phyloP scores from a whole-genome alignment of 768 basidiomycete genomes.

The Lactarius quietus region DNA sequence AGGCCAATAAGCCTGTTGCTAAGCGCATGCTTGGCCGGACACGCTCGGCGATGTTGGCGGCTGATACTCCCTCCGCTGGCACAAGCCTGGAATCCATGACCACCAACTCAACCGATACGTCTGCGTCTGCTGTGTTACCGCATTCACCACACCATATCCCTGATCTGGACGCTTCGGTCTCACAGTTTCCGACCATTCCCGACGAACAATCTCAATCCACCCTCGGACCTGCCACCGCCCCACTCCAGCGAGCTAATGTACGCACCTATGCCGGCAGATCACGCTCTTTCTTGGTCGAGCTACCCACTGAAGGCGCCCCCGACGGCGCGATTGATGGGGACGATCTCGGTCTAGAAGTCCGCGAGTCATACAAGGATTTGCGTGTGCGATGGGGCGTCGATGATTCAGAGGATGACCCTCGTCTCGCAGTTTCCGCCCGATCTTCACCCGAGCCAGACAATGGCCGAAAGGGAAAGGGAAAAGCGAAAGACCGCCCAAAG shows the following conservation, averaged over 20 bases:
- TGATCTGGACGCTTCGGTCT: constrained; percentile 19
- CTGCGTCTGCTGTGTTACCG: constrained; percentile 26
- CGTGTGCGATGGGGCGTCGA: constrained; percentile 82
- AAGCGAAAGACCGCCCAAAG: constrained; percentile 29
- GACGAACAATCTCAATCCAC: constrained; percentile 19
- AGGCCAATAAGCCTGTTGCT: constrained; percentile 38
- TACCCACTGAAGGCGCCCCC: constrained; percentile 37
- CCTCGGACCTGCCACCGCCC: constrained; percentile 16
- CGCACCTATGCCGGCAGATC: constrained; percentile 74
- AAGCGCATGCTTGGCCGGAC: constrained; percentile 73
- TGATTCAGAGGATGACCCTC: constrained; percentile 69
- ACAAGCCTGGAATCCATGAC: constrained; percentile 28
- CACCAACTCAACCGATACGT: constrained; percentile 20
- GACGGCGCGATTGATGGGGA: constrained; percentile 34
- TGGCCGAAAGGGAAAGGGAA: constrained; percentile 38
- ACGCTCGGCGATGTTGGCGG: constrained; percentile 55
- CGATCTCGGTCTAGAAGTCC: constrained; percentile 43
- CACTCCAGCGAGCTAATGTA: constrained; percentile 37
- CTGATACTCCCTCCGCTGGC: constrained; percentile 30
- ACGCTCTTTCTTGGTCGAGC: constrained; percentile 72
- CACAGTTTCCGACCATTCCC: constrained; percentile 26
- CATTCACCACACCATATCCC: constrained; percentile 23
- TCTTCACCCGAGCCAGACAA: constrained; percentile 32
- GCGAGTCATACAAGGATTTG: constrained; percentile 74
- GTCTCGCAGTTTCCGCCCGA: constrained; percentile 28